These are phyloP conservation scores for Asterochloris erici DNA, from an alignment of 139 green algal species.

Conservation along the genomic window DNA sequence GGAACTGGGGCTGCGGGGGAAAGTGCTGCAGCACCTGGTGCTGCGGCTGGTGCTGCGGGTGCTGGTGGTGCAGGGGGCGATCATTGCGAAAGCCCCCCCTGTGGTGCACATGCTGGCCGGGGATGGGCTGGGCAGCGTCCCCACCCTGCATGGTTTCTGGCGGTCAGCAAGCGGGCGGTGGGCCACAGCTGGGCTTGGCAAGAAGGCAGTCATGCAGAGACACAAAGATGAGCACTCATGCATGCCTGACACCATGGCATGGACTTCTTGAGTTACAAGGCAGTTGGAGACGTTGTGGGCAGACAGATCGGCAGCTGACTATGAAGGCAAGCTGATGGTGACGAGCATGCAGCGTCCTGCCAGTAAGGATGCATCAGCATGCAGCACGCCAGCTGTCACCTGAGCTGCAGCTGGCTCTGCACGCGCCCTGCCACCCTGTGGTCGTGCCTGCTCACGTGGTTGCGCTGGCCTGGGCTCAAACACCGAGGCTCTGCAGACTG, in stretches of 20 bases:
- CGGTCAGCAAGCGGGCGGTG: too few species aligned
- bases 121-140: neutral
- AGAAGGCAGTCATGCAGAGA: too few species aligned
- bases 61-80: conserved; percentile 3
- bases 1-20: too few species aligned
- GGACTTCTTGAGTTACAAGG: too few species aligned
- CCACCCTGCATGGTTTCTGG: neutral
- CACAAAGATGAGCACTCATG: too few species aligned
- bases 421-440: neutral
- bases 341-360: too few species aligned
- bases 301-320: too few species aligned
- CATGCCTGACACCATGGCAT: too few species aligned
- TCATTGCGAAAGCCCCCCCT: neutral
- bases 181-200: too few species aligned
- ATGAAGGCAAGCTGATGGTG: too few species aligned
- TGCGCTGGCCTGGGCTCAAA: conserved; percentile 35
- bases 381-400: neutral
- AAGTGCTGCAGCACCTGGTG: neutral
- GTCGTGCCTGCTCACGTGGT: neutral
- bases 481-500: conserved; percentile 91
- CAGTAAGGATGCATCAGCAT: too few species aligned
- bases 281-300: too few species aligned
- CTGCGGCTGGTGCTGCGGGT: conserved; percentile 17
- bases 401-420: conserved; percentile 4
- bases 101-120: neutral